Conservation (phyloP, 2,329 filamentous ascomycete genomes). For the Claviceps sp. region DNA sequence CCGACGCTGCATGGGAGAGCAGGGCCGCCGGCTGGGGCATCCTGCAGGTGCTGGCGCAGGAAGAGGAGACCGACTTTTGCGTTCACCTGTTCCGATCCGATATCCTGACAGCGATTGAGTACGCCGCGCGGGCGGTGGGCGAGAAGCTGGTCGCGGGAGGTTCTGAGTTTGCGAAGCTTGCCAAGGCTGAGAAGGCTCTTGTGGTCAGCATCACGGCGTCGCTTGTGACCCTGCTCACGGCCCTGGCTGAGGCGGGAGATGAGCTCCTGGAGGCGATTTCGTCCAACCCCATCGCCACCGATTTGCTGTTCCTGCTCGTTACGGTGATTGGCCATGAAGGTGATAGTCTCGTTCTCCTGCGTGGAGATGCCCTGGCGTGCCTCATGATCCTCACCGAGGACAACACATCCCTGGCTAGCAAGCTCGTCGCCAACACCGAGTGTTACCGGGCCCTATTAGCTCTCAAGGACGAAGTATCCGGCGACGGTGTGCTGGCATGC, state of each 20-base stretch:
- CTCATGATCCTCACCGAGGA: constrained; percentile 48
- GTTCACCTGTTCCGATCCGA: constrained; percentile 51
- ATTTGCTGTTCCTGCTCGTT: constrained; percentile 42
- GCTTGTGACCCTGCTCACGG: constrained; percentile 37
- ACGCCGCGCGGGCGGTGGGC: constrained; percentile 36
- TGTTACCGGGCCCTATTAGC: constrained; percentile 37
- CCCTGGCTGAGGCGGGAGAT: constrained; percentile 44
- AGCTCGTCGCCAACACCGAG: constrained; percentile 31
- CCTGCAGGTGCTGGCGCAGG: constrained; percentile 44
- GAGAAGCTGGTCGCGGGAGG: constrained; percentile 29
- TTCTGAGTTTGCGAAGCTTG: constrained; percentile 30
- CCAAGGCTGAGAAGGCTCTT: constrained; percentile 39
- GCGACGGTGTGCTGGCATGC: constrained; percentile 42
- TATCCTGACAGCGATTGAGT: constrained; percentile 45
- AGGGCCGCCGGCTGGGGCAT: constrained; percentile 56
- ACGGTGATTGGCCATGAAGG: constrained; percentile 27
- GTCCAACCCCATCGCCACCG: constrained; percentile 32
- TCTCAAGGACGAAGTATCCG: constrained; percentile 32
- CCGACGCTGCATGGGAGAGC: constrained; percentile 48
- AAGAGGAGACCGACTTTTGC: constrained; percentile 55
- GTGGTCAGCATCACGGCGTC: constrained; percentile 42
- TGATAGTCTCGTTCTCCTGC: constrained; percentile 23
- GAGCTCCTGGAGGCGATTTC: constrained; percentile 45
- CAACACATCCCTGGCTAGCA: constrained; percentile 37
- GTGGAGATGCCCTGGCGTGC: constrained; percentile 38